These are phyloP conservation scores for Elaeis guineensis DNA, from an alignment of 176 grass and related monocot species.

Conservation along the genomic window DNA sequence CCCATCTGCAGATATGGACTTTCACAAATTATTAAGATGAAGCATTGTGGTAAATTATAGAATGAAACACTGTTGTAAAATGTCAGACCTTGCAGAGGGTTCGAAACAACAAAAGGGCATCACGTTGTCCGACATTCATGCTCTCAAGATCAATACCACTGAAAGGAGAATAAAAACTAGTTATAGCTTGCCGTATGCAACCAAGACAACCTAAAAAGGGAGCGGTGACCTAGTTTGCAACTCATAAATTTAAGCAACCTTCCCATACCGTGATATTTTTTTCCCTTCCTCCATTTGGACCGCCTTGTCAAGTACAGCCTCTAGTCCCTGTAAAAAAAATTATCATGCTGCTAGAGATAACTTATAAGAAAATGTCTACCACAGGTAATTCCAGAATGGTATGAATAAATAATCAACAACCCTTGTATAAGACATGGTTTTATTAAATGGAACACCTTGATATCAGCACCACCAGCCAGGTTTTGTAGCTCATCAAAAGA, in stretches of 20 bases:
- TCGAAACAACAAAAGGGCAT: constrained; percentile 83
- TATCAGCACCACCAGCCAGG: constrained; percentile 94
- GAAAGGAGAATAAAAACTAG: neutral
- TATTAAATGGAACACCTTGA: constrained; percentile 52
- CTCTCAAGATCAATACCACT: constrained; percentile 92
- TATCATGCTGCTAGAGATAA: too few species aligned
- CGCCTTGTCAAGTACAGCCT: constrained; percentile 97
- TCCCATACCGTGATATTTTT: constrained; percentile 74
- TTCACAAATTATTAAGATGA: constrained; percentile 11
- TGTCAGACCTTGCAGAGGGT: constrained; percentile 90
- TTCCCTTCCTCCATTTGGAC: constrained; percentile 96
- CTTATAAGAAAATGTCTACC: too few species aligned
- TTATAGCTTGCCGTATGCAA: constrained; percentile 1
- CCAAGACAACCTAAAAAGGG: neutral
- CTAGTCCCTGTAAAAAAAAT: constrained; percentile 65
- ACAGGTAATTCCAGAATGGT: too few species aligned
- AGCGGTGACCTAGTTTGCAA: neutral
- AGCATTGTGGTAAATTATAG: constrained; percentile 5
- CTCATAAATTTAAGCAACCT: constrained; percentile 21
- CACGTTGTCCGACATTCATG: constrained; percentile 80
- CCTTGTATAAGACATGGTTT: too few species aligned
- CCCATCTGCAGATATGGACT: constrained; percentile 58
- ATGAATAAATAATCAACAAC: too few species aligned
- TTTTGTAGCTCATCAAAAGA: constrained; percentile 97
- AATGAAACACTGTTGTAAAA: constrained; percentile 23